Conservation (phyloP, 2,329 filamentous ascomycete species). For the Leptoxyphium fumago region DNA sequence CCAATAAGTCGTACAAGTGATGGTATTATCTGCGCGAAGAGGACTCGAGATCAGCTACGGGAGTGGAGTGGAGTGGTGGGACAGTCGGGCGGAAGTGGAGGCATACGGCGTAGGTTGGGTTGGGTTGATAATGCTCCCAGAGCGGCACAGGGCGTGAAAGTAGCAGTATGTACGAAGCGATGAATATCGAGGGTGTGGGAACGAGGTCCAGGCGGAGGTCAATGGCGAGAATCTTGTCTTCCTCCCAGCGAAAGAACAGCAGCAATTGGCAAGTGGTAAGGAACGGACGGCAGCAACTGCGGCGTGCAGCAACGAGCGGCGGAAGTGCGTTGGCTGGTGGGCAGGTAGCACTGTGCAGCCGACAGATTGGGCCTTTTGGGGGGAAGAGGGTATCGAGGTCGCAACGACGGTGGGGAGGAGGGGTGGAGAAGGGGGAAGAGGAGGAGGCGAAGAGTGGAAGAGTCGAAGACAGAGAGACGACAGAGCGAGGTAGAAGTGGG, state of each 20-base stretch:
- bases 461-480: background rate
- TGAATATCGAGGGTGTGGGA: background rate
- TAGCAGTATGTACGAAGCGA: background rate
- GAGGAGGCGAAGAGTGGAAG: slow-evolving; percentile 2
- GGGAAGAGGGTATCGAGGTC: background rate
- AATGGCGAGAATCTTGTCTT: background rate
- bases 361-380: slow-evolving; percentile 3
- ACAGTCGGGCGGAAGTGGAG: background rate
- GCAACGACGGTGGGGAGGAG: slow-evolving; percentile 1
- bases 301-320: slow-evolving; percentile 5
- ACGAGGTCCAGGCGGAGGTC: no score
- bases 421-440: slow-evolving; percentile 1
- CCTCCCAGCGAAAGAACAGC: background rate
- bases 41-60: background rate
- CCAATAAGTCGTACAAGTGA: background rate
- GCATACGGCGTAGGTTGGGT: background rate
- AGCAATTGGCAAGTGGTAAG: slow-evolving; percentile 1
- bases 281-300: slow-evolving; percentile 10
- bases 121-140: background rate
- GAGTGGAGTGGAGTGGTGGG: no score
- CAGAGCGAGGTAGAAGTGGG: background rate
- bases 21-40: background rate
- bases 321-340: background rate
- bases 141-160: background rate
- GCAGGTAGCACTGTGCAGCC: background rate